Evolutionary conservation across 176 grass and related monocot species (phyloP).

Genomic region (Lolium multiflorum): DNA sequence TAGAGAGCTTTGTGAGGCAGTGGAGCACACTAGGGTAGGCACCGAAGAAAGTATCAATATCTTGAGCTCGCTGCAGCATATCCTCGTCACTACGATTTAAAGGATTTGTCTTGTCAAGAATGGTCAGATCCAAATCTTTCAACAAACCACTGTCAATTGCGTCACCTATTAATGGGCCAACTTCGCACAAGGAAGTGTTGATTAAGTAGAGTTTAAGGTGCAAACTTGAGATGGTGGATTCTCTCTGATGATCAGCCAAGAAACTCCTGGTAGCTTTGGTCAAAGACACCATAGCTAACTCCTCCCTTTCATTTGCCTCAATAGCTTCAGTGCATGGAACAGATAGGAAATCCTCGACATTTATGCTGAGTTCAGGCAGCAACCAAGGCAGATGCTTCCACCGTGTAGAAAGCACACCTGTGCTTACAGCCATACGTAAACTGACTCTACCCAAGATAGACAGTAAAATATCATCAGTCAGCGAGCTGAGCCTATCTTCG

Average conservation of each 20-base stretch:
- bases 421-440: not conserved
- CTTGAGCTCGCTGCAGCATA: not conserved
- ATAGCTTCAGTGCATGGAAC: not conserved
- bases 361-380: not conserved
- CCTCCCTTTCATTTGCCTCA: not conserved
- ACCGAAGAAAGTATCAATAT: not conserved
- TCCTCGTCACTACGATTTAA: not conserved
- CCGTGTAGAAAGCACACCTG: not conserved
- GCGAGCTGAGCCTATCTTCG: not conserved
- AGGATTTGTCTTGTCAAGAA: too few species aligned
- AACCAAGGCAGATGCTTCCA: slow-evolving; percentile 15
- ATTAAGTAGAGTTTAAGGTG: not conserved
- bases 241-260: not conserved
- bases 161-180: not conserved
- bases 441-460: not conserved
- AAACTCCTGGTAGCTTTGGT: not conserved
- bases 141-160: not conserved
- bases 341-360: not conserved
- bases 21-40: not conserved
- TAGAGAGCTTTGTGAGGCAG: not conserved
- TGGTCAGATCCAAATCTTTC: too few species aligned
- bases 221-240: not conserved
- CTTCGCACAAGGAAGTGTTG: not conserved
- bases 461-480: not conserved
- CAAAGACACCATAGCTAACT: not conserved